phyloP scores from a whole-genome alignment of 768 basidiomycete species.

The Pleurotus salmoneostramineus region DNA sequence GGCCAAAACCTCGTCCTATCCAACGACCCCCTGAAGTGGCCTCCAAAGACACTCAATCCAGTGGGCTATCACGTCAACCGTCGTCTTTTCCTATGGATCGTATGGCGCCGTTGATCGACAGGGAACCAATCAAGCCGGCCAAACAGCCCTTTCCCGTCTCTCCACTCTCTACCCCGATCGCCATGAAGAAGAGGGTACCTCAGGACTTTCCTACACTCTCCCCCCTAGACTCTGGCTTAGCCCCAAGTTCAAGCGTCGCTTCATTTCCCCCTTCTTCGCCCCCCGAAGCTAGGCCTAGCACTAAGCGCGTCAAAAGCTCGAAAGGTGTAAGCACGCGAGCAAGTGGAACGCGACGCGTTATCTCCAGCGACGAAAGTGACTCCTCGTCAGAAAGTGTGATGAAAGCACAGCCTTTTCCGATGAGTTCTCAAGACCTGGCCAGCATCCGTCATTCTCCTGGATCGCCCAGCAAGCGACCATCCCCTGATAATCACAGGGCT shows the following conservation, averaged over 20 bases:
- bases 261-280: background rate
- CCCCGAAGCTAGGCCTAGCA: background rate
- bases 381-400: background rate
- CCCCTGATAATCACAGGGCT: background rate
- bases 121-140: background rate
- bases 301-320: too few relatives aligned
- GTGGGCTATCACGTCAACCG: background rate
- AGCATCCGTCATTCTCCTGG: conserved; percentile 27
- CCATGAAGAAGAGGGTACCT: conserved; percentile 6
- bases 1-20: conserved; percentile 15
- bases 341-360: background rate
- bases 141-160: conserved; percentile 7
- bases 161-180: conserved; percentile 2
- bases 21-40: background rate
- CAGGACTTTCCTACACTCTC: conserved; percentile 16
- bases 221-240: conserved; percentile 9
- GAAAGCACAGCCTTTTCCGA: conserved; percentile 37
- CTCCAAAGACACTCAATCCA: too few relatives aligned
- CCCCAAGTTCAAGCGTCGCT: conserved; percentile 5
- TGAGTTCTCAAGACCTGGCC: conserved; percentile 41
- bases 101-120: background rate
- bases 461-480: conserved; percentile 5
- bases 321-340: too few relatives aligned
- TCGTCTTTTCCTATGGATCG: conserved; percentile 1
- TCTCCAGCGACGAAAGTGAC: conserved; percentile 3